Conservation (phyloP, 441 rosid species). For the Sinapis alba region DNA sequence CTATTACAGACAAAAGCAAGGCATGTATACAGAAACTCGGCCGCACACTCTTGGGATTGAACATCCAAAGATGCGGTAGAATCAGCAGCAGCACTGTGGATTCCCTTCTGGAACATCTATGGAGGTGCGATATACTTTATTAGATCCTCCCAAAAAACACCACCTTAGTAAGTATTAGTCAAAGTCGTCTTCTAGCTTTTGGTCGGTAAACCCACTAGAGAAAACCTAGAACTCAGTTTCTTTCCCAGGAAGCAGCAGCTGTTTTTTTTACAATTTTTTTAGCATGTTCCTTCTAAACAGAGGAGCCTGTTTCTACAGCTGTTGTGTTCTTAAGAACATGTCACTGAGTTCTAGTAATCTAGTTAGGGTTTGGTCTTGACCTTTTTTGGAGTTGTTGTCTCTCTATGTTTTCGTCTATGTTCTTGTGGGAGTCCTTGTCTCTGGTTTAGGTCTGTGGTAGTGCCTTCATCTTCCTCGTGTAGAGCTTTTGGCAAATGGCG, state of each 20-base stretch:
- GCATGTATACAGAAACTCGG: slow-evolving; percentile 67
- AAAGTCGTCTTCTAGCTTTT: slow-evolving; percentile 33
- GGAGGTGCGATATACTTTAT: slow-evolving; percentile 92
- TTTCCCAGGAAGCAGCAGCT: slow-evolving; percentile 26
- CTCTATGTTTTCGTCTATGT: slow-evolving; percentile 21
- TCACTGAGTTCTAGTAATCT: slow-evolving; percentile 32
- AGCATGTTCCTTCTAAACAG: slow-evolving; percentile 30
- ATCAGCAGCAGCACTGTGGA: slow-evolving; percentile 69
- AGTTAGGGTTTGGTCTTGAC: slow-evolving; percentile 35
- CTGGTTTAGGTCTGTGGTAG: slow-evolving; percentile 23
- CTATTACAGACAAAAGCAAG: slow-evolving; percentile 64
- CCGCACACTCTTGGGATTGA: slow-evolving; percentile 79
- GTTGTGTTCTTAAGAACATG: slow-evolving; percentile 26
- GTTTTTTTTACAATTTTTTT: slow-evolving; percentile 37
- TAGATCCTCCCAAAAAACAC: slow-evolving; percentile 3
- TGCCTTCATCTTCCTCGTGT: slow-evolving; percentile 26
- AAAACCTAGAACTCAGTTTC: slow-evolving; percentile 29
- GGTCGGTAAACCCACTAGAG: slow-evolving; percentile 31
- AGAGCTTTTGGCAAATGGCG: slow-evolving; percentile 46
- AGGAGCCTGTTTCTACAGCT: slow-evolving; percentile 37
- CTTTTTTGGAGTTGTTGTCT: slow-evolving; percentile 42
- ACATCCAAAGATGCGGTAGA: slow-evolving; percentile 80
- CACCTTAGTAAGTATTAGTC: slow-evolving; percentile 23
- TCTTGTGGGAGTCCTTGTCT: slow-evolving; percentile 35
- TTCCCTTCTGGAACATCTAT: slow-evolving; percentile 64